Base-by-base conservation (phyloP, 2,329 filamentous ascomycete genomes). In the Colletotrichum acutatum region DNA sequence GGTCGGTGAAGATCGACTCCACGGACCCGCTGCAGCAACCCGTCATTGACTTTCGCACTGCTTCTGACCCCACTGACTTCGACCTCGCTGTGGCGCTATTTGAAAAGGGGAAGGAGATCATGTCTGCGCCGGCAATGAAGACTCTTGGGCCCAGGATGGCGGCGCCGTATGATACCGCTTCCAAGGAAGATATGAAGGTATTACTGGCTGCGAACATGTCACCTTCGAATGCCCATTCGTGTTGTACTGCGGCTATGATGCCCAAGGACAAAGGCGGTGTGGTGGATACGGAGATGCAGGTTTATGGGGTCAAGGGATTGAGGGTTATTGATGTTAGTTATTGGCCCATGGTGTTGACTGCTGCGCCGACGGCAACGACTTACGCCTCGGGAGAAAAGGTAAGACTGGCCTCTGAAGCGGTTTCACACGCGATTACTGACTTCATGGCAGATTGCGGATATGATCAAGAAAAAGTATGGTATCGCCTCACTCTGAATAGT, bases 11-110 rank as follows among this genome's bases (percentile, higher is more conserved):
- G 46, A 82, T 86, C 57, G 79, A 82, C 77, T 75, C 79, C 0
- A 76, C 76, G 0, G 78, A 84, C 74, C 82, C 82, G 19, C 75
- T 78, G 4, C 76, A 68, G 9, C 76, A 78, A 49, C 83, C 83
- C 1, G 67, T 81, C 16, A 78, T 85, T 57, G 83, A 86, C 76
- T 83, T 82, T 75, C 81, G 82, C 71, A 81, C 80, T 3, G 78
- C 76, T 14, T 80, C 81, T n/a, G 81, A 85, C 67, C 83, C 83
- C 0, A 75, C 80, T 8, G 83, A 85, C 61, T 69, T 82, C 12
- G 78, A 79, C 16, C 66, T 83, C 6, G 78, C 80, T 59, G 75
- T 79, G 22, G 80, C 81, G 7, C 78, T 79, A 53, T 78, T 84
- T 59, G 83, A 81, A 68, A 78, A 78, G 61, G 75, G 81, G 8